Percentiles rank a stretch among this genome's conserved stretches.
phyloP scores from a whole-genome alignment of 495 filamentous ascomycete species.

The Xylaria acuta region DNA sequence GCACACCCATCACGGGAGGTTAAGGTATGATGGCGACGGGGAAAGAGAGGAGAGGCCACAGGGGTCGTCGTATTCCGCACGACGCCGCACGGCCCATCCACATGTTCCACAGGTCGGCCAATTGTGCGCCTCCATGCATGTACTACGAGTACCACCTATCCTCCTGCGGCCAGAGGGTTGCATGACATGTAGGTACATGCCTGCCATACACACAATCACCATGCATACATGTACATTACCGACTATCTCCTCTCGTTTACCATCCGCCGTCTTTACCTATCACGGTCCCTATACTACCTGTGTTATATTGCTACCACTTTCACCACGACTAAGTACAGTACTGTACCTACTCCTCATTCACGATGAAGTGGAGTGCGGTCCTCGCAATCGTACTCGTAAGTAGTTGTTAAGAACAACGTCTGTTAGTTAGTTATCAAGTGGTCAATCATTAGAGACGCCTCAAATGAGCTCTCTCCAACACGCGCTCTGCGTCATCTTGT shows the following conservation, averaged over 20 bases:
- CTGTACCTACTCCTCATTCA: conserved; percentile 1
- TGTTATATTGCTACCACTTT: background rate
- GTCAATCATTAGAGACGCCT: background rate
- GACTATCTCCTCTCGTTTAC: conserved; percentile 17
- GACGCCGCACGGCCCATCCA: conserved; percentile 25
- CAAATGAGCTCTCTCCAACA: conserved; percentile 3
- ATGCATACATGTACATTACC: conserved; percentile 16
- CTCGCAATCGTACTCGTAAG: conserved; percentile 12
- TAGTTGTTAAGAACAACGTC: background rate
- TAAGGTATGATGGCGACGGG: conserved; percentile 4
- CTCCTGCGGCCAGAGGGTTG: conserved; percentile 25
- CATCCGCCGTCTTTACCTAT: conserved; percentile 14
- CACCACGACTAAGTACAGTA: background rate
- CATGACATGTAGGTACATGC: conserved; percentile 27
- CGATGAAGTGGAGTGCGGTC: conserved; percentile 3
- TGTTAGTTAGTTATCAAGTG: conserved; percentile 1
- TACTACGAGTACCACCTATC: conserved; percentile 11
- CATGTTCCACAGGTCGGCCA: conserved; percentile 25
- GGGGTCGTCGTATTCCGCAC: conserved; percentile 23
- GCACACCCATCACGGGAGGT: conserved; percentile 14
- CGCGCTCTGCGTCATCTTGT: background rate
- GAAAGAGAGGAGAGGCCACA: background rate
- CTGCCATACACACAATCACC: conserved; percentile 22
- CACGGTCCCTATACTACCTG: background rate
- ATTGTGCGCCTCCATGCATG: conserved; percentile 23